Conservation (phyloP, 2,329 filamentous ascomycete genomes). For the Stylonectria norvegica region DNA sequence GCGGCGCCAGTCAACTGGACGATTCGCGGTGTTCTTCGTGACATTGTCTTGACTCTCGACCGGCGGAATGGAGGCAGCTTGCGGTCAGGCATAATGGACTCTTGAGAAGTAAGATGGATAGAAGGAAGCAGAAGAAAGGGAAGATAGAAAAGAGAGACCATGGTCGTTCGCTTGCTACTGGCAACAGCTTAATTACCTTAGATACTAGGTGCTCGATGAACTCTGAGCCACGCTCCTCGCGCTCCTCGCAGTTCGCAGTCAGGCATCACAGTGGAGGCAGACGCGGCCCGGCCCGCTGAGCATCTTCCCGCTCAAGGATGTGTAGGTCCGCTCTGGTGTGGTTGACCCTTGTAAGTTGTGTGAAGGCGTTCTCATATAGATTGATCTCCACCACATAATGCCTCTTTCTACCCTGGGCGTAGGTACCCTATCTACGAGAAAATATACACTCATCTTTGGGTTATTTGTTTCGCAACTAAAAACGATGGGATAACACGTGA, state of each 20-base stretch:
- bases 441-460: no score
- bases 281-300: no score
- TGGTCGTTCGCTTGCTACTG: no score
- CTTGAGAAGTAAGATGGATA: neutral
- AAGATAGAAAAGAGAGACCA: no score
- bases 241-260: no score
- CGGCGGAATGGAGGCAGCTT: neutral
- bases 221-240: no score
- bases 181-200: no score
- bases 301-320: constrained; percentile 19
- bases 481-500: constrained; percentile 35
- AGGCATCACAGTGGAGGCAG: no score
- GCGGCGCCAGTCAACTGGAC: constrained; percentile 18
- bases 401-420: constrained; percentile 33
- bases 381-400: constrained; percentile 26
- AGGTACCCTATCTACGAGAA: no score
- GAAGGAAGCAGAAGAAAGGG: neutral
- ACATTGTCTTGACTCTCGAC: constrained; percentile 15
- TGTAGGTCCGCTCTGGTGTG: constrained; percentile 22
- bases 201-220: no score
- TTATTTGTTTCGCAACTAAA: no score
- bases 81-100: neutral
- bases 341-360: constrained; percentile 28
- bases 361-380: constrained; percentile 23
- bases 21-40: constrained; percentile 22